Base-by-base conservation (phyloP, 2,329 filamentous ascomycete species). In the Neophaeococcomyces mojaviensis region DNA sequence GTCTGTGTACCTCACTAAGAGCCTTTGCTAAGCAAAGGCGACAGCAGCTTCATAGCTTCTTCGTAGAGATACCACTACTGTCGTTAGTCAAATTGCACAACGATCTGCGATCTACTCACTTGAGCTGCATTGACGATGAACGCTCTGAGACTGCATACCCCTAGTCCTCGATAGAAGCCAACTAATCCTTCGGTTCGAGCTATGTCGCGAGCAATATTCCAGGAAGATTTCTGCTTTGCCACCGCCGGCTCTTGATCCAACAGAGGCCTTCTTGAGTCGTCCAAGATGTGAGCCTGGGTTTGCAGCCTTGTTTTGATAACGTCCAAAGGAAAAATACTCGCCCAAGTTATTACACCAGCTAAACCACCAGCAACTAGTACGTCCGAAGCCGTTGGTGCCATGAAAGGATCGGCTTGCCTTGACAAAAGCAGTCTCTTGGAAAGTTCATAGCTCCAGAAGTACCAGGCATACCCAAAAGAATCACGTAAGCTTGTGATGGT, bases 81-180 rank as follows among this genome's bases (percentile, higher is more conserved):
- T 5, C 4, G 22, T 36, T 9, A 37, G 20, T 10, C 8, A 4
- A 22, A n/a, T 3, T 24, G 20, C 16, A 18, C 3, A 18, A 6
- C 5, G 12, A 2, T 9, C 18, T 15, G 2, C n/a, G 28, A 41
- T 9, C 13, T 5, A 28, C 41, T 36, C 22, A 44, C 41, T 20
- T 88, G 79, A n/a, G 87, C 84, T 2, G 90, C 89, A 68, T 96
- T 96, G 32, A 96, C 90, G 43, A 94, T 70, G 62, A 97, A 96
- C 0, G 90, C 90, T 55, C 90, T 73, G 7, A 85, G 66, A 64
- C 86, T 94, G 64, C 90, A 97, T 26, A 95, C 74, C 1, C 81
- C 79, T 34, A 97, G 64, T 0, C 86, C 86, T 24, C 80, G 73
- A 61, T 86, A 88, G 65, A 89, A 88, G 1, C 79, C 73, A 26